Base-by-base conservation (phyloP, 163 green algal species). In the Volvox carteri region DNA sequence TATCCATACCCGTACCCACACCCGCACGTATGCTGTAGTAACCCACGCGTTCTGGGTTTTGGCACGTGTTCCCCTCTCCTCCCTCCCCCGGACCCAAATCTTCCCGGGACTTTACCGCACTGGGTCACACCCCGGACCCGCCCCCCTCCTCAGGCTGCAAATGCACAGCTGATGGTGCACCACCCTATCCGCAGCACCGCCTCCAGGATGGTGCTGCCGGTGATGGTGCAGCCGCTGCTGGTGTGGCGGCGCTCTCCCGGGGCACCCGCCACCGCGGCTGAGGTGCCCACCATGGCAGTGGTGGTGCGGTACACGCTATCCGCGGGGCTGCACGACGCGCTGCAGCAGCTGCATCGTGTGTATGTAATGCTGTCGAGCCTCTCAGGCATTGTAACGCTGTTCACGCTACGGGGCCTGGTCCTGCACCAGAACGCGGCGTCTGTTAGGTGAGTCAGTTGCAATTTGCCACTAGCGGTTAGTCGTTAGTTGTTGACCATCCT, bases 361-460 rank as follows among this genome's bases (percentile, higher is more conserved):
- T 86, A 86, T 33, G 60, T 60, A 11, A 86, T 86, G 79, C 62
- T 86, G 44, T 65, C 42, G 6, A 56, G 39, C 1, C 62, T 86
- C 44, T 54, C 62, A 4, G 79, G 62, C 62, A 78, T 86, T 19
- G 79, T 86, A n/a, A 86, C 79, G 42, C 62, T 86, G 4, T 86
- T 86, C 62, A 86, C 62, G 14, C 21, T 86, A 33, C 60, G 79
- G 16, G 79, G 79, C n/a, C 42, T 42, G 28, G 79, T 86, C 60
- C 62, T 86, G 41, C 44, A 86, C 44, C 79, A 86, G 79, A 86
- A 86, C 79, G 78, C 79, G 25, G 79, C 79, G 6, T 78, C 62
- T 8, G 54, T 86, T 19, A 78, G 79, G 79, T 86, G 79, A 2
- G 79, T 9, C n/a, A n/a, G n/a, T n/a, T n/a, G n/a, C n/a, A n/a